These are phyloP conservation scores for Trametes cubensis DNA, from an alignment of 768 basidiomycete genomes.

Conservation along the genomic window DNA sequence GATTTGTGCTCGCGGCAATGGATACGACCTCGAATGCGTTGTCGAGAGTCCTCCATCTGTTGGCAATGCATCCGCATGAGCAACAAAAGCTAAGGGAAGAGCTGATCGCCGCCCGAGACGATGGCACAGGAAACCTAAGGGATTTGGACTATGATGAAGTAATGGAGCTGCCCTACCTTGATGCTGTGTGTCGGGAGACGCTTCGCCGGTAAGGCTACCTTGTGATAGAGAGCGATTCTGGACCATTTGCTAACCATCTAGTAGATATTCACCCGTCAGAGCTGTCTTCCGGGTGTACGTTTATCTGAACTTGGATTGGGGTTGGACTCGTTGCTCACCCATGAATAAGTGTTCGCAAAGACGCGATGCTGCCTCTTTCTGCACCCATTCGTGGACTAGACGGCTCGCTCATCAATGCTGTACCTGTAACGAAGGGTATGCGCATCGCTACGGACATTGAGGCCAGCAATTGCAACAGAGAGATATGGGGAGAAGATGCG, in stretches of 20 bases:
- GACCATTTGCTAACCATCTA: background rate
- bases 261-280: slow-evolving; percentile 7
- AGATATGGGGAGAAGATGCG: slow-evolving; percentile 49
- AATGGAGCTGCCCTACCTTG: slow-evolving; percentile 31
- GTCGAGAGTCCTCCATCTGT: background rate
- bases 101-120: background rate
- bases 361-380: slow-evolving; percentile 46
- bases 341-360: slow-evolving; percentile 29
- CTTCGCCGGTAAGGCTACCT: slow-evolving; percentile 28
- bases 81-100: background rate
- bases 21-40: background rate
- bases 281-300: background rate
- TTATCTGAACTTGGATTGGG: too few relatives aligned
- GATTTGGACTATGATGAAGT: slow-evolving; percentile 30
- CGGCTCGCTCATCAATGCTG: too few relatives aligned
- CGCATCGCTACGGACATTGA: slow-evolving; percentile 32
- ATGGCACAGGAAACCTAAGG: slow-evolving; percentile 6
- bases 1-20: background rate
- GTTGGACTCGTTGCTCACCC: too few relatives aligned
- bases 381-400: slow-evolving; percentile 14
- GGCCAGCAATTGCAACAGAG: slow-evolving; percentile 43
- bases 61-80: background rate
- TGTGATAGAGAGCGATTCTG: too few relatives aligned
- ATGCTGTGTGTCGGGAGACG: slow-evolving; percentile 33
- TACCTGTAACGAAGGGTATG: too few relatives aligned